Conservation (phyloP, 2,329 filamentous ascomycete genomes). For the Lecanicillium sp. region DNA sequence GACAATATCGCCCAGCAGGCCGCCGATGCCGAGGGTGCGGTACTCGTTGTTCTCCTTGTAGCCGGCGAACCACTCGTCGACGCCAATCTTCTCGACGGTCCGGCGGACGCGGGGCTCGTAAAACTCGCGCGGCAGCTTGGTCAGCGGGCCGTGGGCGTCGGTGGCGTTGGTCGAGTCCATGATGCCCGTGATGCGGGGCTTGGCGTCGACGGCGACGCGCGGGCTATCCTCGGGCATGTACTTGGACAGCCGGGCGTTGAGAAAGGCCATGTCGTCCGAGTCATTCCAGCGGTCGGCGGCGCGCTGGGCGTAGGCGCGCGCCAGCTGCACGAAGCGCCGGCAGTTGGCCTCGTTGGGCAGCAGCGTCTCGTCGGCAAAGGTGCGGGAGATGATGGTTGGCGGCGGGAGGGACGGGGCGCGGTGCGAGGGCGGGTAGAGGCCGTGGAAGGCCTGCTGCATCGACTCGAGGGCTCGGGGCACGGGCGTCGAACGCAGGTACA, state of each 20-base stretch:
- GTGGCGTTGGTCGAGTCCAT: conserved; percentile 93
- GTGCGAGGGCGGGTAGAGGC: conserved; percentile 57
- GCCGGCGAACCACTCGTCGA: conserved; percentile 90
- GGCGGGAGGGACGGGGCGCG: conserved; percentile 43
- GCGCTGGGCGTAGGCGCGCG: conserved; percentile 63
- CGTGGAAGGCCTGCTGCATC: conserved; percentile 66
- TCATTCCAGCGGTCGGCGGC: conserved; percentile 68
- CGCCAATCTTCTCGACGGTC: conserved; percentile 66
- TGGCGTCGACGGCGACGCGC: conserved; percentile 72
- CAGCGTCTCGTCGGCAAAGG: conserved; percentile 64
- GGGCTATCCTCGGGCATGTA: conserved; percentile 72
- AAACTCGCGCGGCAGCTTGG: conserved; percentile 74
- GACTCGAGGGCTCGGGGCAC: conserved; percentile 71
- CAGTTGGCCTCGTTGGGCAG: conserved; percentile 74
- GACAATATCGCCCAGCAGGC: conserved; percentile 75
- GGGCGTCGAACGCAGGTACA: conserved; percentile 69
- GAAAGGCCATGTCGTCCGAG: conserved; percentile 73
- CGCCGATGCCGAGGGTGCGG: conserved; percentile 80
- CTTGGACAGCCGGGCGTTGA: conserved; percentile 69
- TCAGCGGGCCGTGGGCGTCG: conserved; percentile 66
- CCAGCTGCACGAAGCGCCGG: conserved; percentile 61
- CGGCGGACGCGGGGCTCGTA: conserved; percentile 67
- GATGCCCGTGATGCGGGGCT: conserved; percentile 78
- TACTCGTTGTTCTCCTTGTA: conserved; percentile 83
- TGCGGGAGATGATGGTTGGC: conserved; percentile 58